Percentiles rank a stretch among this genome's conserved stretches.
phyloP scores from a whole-genome alignment of 2,329 filamentous ascomycete genomes.

The Ramularia endophylla region DNA sequence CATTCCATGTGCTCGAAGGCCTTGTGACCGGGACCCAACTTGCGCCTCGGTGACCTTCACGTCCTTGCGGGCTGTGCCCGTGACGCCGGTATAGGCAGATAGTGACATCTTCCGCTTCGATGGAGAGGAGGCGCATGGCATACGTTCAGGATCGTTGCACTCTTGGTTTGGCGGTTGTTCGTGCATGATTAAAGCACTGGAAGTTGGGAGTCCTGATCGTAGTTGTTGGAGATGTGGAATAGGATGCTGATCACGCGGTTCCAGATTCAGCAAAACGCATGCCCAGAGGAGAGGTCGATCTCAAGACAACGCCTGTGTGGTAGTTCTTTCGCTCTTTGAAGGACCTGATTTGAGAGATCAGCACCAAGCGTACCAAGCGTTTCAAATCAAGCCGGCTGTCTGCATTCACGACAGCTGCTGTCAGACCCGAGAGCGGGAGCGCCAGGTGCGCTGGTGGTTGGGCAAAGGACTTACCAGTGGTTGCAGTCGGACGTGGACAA shows the following conservation, averaged over 20 bases:
- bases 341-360: no score
- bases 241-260: not conserved
- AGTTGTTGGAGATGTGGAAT: no score
- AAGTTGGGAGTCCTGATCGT: not conserved
- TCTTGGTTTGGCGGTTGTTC: constrained; percentile 13
- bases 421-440: constrained; percentile 8
- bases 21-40: constrained; percentile 19
- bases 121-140: constrained; percentile 12
- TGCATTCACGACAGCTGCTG: constrained; percentile 19
- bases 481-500: not conserved
- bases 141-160: constrained; percentile 12
- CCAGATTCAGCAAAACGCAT: not conserved
- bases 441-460: constrained; percentile 8
- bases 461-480: constrained; percentile 9
- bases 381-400: constrained; percentile 9
- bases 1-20: constrained; percentile 18
- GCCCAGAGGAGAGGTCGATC: not conserved
- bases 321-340: no score
- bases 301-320: not conserved
- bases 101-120: not conserved
- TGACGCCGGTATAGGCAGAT: not conserved
- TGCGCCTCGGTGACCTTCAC: constrained; percentile 21
- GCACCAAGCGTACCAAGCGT: not conserved
- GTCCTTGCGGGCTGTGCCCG: constrained; percentile 4
- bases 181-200: constrained; percentile 9